A percentile compares a stretch with the other conserved stretches of the same genome.
Conservation (phyloP, 805 yeast genomes). For the Ogataea pignaliae region DNA sequence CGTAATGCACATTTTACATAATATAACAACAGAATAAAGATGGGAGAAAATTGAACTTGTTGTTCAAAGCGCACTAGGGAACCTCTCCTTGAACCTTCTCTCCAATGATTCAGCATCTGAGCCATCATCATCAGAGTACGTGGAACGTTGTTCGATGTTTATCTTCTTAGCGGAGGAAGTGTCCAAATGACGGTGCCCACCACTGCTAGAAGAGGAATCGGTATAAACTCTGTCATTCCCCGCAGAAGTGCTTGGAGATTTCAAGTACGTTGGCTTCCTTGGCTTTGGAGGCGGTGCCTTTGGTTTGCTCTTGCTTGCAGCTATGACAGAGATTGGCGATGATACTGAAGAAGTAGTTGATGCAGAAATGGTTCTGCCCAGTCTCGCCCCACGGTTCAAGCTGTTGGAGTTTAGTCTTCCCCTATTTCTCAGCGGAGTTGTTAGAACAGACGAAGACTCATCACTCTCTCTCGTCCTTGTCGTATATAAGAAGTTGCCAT, state of each 20-base stretch:
- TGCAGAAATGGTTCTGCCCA: background rate
- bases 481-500: background rate
- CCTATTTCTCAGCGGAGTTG: background rate
- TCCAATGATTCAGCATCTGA: constrained; percentile 56
- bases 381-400: background rate
- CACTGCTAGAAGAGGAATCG: no score
- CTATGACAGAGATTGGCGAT: background rate
- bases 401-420: no score
- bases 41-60: no score
- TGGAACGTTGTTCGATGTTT: constrained; percentile 6
- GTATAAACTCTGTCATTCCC: background rate
- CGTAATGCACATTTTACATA: background rate
- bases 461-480: background rate
- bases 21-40: background rate
- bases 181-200: background rate
- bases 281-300: constrained; percentile 52
- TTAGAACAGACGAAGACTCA: background rate
- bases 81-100: constrained; percentile 50
- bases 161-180: constrained; percentile 5
- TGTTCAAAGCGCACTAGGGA: constrained; percentile 54
- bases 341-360: background rate
- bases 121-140: constrained; percentile 30
- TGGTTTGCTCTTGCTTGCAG: constrained; percentile 9
- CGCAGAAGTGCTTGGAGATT: constrained; percentile 27
- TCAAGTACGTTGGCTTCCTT: constrained; percentile 53